Evolutionary conservation across 2,329 filamentous ascomycete species (phyloP), one percentile per base, ranked within the genome.

Genomic region (Calonectria hawksworthii): DNA sequence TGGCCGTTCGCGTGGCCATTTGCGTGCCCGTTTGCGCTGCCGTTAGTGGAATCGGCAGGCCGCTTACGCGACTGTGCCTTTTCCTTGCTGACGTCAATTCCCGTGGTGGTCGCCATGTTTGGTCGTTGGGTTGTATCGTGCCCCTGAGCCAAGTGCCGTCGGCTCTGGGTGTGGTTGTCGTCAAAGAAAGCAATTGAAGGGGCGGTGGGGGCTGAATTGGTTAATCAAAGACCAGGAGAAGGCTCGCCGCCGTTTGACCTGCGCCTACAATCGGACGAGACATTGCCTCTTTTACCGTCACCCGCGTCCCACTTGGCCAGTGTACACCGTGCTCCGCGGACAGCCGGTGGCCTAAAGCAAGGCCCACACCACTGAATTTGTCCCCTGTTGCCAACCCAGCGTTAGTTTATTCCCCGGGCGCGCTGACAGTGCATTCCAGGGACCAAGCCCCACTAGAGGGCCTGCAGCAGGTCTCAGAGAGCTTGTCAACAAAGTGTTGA

Each of bases 61-160:
- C 88, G 87, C 82, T 90, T 91, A 74, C 84, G 84, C 61, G 83
- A 82, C 74, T 83, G 56, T 63, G 61, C 41, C 61, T 44, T 86
- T 54, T 82, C 76, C 36, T 74, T 72, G 72, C 80, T 81, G 70
- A 80, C 78, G 61, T 84, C 80, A 74, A 78, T 76, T 51, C 81
- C 83, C 65, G 81, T 83, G 28, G 83, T 74, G 38, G 70, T 78
- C n/a, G 79, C 79, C 83, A 85, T 85, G 14, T 51, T 80, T 72
- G 30, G 32, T 52, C 14, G 21, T 38, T 59, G 59, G 47, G 23
- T 74, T 50, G 30, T 21, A 65, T 56, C 54, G 44, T 65, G 30
- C 14, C 56, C 32, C 26, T 59, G 54, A 72, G 14, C 56, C 56
- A 38, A 63, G 32, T 61, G 50, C 26, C 32, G 51, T 8, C 26